Conservation (phyloP, 2,329 filamentous ascomycete species). For the Apiospora hydei region DNA sequence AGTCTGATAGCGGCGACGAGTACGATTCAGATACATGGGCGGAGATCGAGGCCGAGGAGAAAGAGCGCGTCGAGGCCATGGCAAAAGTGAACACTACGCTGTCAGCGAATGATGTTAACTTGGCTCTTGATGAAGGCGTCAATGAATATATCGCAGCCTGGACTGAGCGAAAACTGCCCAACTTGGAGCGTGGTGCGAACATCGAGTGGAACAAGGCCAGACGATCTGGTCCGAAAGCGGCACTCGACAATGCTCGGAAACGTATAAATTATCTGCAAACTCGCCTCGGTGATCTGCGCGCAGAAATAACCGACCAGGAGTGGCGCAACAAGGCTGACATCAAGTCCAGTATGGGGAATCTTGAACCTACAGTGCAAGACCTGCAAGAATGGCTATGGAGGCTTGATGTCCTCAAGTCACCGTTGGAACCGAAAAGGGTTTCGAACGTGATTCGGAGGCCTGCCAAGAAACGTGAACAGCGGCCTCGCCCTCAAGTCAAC, state of each 20-base stretch:
- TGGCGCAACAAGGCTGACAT: constrained; percentile 64
- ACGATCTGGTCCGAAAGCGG: constrained; percentile 45
- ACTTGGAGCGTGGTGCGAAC: constrained; percentile 63
- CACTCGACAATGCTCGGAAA: constrained; percentile 47
- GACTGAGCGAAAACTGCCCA: constrained; percentile 64
- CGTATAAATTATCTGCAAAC: not conserved
- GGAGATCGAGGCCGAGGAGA: constrained; percentile 67
- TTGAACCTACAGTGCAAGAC: constrained; percentile 72
- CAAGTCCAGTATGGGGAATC: constrained; percentile 58
- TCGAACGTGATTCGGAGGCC: constrained; percentile 34
- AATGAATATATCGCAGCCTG: constrained; percentile 60
- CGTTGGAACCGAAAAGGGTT: constrained; percentile 48
- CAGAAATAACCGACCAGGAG: constrained; percentile 39
- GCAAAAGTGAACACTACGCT: constrained; percentile 44
- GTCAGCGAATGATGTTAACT: constrained; percentile 54
- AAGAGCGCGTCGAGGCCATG: constrained; percentile 39
- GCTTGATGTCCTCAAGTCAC: constrained; percentile 53
- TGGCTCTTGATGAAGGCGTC: constrained; percentile 62
- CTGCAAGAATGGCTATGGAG: constrained; percentile 61
- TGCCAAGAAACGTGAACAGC: constrained; percentile 36
- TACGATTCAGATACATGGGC: constrained; percentile 66
- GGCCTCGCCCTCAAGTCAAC: constrained; percentile 26
- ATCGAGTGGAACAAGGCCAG: constrained; percentile 67
- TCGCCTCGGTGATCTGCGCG: not conserved
- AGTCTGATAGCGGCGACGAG: constrained; percentile 55